A percentile compares a stretch with the other conserved stretches of the same genome.
Conservation (phyloP, 768 basidiomycete species). For the Suillus fuscotomentosus region DNA sequence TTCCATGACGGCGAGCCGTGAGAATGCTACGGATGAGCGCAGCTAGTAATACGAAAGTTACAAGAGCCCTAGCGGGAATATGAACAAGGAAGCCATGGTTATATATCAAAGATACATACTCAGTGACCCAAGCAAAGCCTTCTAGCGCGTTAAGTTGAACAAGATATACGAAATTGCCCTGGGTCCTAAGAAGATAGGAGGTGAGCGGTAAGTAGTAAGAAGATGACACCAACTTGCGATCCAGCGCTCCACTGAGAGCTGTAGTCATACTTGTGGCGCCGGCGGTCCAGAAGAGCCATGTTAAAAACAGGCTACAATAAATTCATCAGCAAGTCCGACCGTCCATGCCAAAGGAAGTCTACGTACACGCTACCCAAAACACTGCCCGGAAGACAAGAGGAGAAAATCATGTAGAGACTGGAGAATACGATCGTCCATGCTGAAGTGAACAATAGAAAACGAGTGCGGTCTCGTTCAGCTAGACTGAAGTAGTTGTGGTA, state of each 20-base stretch:
- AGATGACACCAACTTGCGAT: slow-evolving; percentile 53
- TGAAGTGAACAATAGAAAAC: slow-evolving; percentile 69
- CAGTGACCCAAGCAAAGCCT: slow-evolving; percentile 74
- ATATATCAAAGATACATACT: slow-evolving; percentile 40
- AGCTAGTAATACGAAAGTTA: slow-evolving; percentile 58
- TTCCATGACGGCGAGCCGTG: slow-evolving; percentile 59
- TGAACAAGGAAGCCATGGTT: not conserved
- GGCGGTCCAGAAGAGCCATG: slow-evolving; percentile 79
- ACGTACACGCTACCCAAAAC: slow-evolving; percentile 65
- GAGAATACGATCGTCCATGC: slow-evolving; percentile 63
- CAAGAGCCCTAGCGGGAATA: slow-evolving; percentile 49
- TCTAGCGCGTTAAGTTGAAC: slow-evolving; percentile 74
- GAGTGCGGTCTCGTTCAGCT: slow-evolving; percentile 58
- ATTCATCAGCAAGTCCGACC: not conserved
- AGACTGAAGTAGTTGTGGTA: slow-evolving; percentile 49
- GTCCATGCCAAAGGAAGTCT: slow-evolving; percentile 4
- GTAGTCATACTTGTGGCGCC: slow-evolving; percentile 70
- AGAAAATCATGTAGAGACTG: slow-evolving; percentile 52
- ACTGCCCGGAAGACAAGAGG: slow-evolving; percentile 44
- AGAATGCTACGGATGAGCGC: slow-evolving; percentile 62
- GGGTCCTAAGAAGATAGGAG: slow-evolving; percentile 26
- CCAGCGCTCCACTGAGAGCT: slow-evolving; percentile 64
- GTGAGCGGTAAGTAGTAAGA: not conserved
- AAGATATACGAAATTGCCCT: slow-evolving; percentile 57
- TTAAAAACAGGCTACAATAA: slow-evolving; percentile 52